Conservation (phyloP, 805 yeast genomes). For the Cyberlindnera veronae region DNA sequence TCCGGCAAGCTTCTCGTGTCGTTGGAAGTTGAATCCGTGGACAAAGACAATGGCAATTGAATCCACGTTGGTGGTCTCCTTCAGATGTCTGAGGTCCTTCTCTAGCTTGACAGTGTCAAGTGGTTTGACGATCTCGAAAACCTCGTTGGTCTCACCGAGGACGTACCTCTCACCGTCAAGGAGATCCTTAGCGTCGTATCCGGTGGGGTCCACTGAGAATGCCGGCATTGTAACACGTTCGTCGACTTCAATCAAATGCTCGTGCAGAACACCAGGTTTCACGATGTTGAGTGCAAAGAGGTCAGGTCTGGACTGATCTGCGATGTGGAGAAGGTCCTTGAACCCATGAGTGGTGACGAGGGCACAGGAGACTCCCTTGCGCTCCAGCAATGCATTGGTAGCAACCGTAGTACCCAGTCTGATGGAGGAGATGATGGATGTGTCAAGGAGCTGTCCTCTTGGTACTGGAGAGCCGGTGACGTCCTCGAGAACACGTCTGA, state of each 20-base stretch:
- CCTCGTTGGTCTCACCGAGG: conserved; percentile 38
- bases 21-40: conserved; percentile 36
- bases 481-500: conserved; percentile 41
- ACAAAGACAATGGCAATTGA: conserved; percentile 35
- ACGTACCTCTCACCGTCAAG: conserved; percentile 36
- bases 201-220: conserved; percentile 44
- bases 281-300: conserved; percentile 47
- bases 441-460: conserved; percentile 30
- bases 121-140: conserved; percentile 35
- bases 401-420: conserved; percentile 52
- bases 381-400: conserved; percentile 49
- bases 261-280: conserved; percentile 44
- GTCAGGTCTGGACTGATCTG: conserved; percentile 51
- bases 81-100: conserved; percentile 20
- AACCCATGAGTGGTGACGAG: conserved; percentile 49
- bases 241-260: conserved; percentile 43
- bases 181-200: conserved; percentile 27
- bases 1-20: conserved; percentile 34
- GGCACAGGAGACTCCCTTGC: conserved; percentile 48
- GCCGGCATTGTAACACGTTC: conserved; percentile 61
- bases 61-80: conserved; percentile 26
- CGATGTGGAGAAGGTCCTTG: conserved; percentile 47
- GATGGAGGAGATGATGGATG: conserved; percentile 38
- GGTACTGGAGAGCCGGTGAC: conserved; percentile 34
- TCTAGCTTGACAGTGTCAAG: conserved; percentile 27